These are phyloP conservation scores for Magnaporthales sp. DNA, from an alignment of 2,329 filamentous ascomycete genomes.

Conservation along the genomic window DNA sequence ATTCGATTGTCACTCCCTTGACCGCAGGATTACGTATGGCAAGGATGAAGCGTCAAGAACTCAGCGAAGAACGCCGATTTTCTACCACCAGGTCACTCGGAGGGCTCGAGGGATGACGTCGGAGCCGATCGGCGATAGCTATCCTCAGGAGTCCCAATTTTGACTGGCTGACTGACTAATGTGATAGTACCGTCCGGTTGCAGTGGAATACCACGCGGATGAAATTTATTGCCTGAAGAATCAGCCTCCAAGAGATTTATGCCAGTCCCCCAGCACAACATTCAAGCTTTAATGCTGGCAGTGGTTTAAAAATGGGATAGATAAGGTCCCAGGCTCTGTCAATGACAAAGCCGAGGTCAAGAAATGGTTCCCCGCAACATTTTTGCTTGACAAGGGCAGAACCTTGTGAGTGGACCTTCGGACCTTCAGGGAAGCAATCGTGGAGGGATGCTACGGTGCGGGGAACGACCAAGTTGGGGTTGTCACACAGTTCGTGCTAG, in stretches of 20 bases:
- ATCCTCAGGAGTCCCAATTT: neutral
- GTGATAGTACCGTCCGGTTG: neutral
- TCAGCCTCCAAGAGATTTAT: neutral
- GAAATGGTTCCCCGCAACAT: neutral
- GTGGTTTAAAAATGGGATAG: too few relatives aligned
- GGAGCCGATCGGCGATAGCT: neutral
- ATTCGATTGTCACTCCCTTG: neutral
- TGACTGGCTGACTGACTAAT: neutral
- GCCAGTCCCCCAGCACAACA: neutral
- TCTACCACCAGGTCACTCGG: neutral
- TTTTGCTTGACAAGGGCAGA: neutral
- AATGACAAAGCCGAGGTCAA: neutral
- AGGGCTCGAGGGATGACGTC: neutral
- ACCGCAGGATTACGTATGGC: neutral
- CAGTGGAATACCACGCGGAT: neutral
- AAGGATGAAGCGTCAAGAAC: neutral
- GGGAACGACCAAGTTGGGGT: neutral
- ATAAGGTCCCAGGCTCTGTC: too few relatives aligned
- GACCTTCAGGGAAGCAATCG: neutral
- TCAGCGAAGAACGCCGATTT: neutral
- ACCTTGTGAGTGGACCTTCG: neutral
- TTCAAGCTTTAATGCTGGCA: too few relatives aligned
- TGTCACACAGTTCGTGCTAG: neutral
- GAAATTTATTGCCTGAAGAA: neutral
- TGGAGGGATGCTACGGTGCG: neutral